Conservation (phyloP, 768 basidiomycete species). For the Hypsizygus marmoreus region DNA sequence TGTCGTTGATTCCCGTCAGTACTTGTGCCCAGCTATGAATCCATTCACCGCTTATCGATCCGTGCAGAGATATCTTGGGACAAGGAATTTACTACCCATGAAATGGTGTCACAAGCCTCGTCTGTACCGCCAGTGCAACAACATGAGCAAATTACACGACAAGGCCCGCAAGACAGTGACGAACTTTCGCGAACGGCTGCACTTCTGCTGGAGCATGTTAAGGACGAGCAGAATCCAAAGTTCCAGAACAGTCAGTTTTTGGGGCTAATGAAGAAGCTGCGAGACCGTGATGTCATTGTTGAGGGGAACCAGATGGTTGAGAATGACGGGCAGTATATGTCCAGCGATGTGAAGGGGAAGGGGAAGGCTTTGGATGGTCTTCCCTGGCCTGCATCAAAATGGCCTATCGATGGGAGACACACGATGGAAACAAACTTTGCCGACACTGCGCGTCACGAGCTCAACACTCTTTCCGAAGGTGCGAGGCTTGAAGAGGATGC, state of each 20-base stretch:
- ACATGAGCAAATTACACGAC: conserved; percentile 17
- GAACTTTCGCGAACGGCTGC: conserved; percentile 83
- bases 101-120: conserved; percentile 30
- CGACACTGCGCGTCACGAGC: conserved; percentile 5
- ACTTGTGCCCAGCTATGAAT: neutral
- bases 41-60: neutral
- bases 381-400: conserved; percentile 12
- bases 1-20: conserved; percentile 1
- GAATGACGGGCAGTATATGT: conserved; percentile 36
- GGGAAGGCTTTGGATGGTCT: conserved; percentile 45
- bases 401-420: conserved; percentile 2
- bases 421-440: conserved; percentile 13
- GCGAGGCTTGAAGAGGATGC: conserved; percentile 34
- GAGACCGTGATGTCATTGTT: conserved; percentile 77
- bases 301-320: conserved; percentile 79
- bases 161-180: conserved; percentile 47
- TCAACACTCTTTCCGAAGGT: no score
- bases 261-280: conserved; percentile 80
- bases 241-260: conserved; percentile 86
- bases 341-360: conserved; percentile 66
- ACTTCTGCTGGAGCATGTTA: conserved; percentile 72
- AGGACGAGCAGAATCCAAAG: conserved; percentile 77
- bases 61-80: conserved; percentile 57
- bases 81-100: conserved; percentile 62
- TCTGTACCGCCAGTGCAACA: conserved; percentile 24